Evolutionary conservation across 2,329 filamentous ascomycete species (phyloP), one percentile per base, ranked within the genome.

Genomic region (Curvularia sp.): DNA sequence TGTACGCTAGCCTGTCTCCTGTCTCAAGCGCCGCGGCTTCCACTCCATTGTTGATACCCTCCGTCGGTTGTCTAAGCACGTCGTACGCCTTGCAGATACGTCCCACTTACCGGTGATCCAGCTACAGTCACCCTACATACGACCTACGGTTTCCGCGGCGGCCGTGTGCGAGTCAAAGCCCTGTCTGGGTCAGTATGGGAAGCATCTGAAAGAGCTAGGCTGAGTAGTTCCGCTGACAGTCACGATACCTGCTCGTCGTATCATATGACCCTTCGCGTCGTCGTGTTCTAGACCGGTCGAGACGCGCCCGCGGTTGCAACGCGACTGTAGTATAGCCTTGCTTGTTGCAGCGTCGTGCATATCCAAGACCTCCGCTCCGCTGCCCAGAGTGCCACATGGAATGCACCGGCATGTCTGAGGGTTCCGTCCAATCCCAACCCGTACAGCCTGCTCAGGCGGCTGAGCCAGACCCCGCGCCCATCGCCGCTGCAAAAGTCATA

Each of bases 361-460:
- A 42, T 39, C 56, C 61, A 63, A 65, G 60, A 56, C 46, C 55
- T 66, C 65, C 62, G 64, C 59, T 61, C 62, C 61, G 50, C 61
- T 58, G 48, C 45, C 47, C 18, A 34, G 12, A 47, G 38, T 38
- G 13, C 28, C 25, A 43, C 27, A 66, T 63, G 62, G 49, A 47
- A 38, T 49, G 39, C 23, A 27, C 32, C 21, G 45, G 32, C 27
- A 41, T 32, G 27, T 34, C 30, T 21, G 39, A 27, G 15, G 21
- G 49, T 25, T 32, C 55, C 21, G 57, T 34, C 43, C 41, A 59
- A 55, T 49, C 64, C 49, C 48, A 41, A 39, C 51, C 48, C 30
- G 3, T 43, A 38, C 52, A 36, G 30, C 2, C 36, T n/a, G 5
- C 34, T 21, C 36, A n/a, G 8, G 32, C 23, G 9, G 8, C 34